These are phyloP conservation scores for Alternaria ethzedia DNA, from an alignment of 2,329 filamentous ascomycete genomes.

Conservation along the genomic window DNA sequence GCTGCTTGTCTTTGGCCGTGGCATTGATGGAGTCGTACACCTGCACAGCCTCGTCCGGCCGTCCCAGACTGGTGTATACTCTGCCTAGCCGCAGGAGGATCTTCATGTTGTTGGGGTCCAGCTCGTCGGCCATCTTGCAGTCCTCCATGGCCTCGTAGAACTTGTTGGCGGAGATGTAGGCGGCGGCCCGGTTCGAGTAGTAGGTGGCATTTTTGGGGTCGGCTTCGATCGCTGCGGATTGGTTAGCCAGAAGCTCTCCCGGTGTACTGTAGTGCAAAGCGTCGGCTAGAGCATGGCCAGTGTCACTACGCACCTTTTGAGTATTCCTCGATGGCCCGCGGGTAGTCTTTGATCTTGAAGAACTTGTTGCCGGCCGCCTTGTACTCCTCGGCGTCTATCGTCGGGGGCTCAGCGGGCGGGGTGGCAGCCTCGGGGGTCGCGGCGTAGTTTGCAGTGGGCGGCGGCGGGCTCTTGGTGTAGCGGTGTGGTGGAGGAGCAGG, in stretches of 20 bases:
- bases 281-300: slow-evolving; percentile 6
- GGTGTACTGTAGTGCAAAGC: slow-evolving; percentile 21
- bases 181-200: slow-evolving; percentile 92
- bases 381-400: slow-evolving; percentile 85
- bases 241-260: slow-evolving; percentile 29
- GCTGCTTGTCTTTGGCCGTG: slow-evolving; percentile 81
- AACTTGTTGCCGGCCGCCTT: slow-evolving; percentile 95
- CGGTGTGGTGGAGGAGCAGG: slow-evolving; percentile 77
- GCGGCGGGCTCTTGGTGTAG: slow-evolving; percentile 57
- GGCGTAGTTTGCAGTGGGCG: slow-evolving; percentile 48
- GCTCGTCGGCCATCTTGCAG: slow-evolving; percentile 78
- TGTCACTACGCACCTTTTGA: slow-evolving; percentile 75
- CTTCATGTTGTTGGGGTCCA: slow-evolving; percentile 87
- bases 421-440: slow-evolving; percentile 48
- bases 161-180: slow-evolving; percentile 85
- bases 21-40: slow-evolving; percentile 82
- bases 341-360: slow-evolving; percentile 93
- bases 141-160: slow-evolving; percentile 85
- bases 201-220: slow-evolving; percentile 87
- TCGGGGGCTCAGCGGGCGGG: slow-evolving; percentile 50
- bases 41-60: slow-evolving; percentile 83
- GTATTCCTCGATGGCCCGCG: slow-evolving; percentile 88
- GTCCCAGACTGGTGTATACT: slow-evolving; percentile 86
- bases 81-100: slow-evolving; percentile 86
- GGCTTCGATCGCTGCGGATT: slow-evolving; percentile 76